These are phyloP conservation scores for Daedaleopsis nitida DNA, from an alignment of 768 basidiomycete species.

Conservation along the genomic window DNA sequence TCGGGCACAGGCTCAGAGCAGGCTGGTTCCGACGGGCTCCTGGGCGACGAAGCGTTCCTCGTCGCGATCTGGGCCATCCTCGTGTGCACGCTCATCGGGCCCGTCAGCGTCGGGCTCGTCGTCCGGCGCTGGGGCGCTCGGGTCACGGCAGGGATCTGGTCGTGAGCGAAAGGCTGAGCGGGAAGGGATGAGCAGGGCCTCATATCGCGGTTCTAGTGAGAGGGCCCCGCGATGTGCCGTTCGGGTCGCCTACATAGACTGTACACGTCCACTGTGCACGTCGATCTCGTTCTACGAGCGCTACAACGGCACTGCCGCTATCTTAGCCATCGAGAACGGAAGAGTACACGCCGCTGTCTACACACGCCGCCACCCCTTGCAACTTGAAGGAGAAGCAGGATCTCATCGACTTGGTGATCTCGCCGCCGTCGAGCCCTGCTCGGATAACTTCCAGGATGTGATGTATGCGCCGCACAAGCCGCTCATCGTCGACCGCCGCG, in stretches of 20 bases:
- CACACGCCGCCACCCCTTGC: too few species aligned
- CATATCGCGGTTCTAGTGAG: too few species aligned
- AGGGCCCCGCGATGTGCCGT: too few species aligned
- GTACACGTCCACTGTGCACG: too few species aligned
- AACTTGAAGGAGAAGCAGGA: too few species aligned
- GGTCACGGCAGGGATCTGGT: slow-evolving; percentile 17
- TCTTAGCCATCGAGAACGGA: too few species aligned
- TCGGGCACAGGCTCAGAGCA: background rate
- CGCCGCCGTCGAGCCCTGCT: slow-evolving; percentile 70
- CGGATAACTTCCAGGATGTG: slow-evolving; percentile 78
- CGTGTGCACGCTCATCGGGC: slow-evolving; percentile 45
- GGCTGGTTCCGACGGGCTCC: slow-evolving; percentile 26
- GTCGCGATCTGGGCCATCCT: slow-evolving; percentile 48
- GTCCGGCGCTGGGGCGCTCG: slow-evolving; percentile 21
- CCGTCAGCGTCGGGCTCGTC: slow-evolving; percentile 24
- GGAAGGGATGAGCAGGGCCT: too few species aligned
- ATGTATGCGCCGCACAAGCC: slow-evolving; percentile 81
- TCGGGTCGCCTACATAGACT: too few species aligned
- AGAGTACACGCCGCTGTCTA: too few species aligned
- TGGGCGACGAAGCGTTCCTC: slow-evolving; percentile 41
- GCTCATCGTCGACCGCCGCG: slow-evolving; percentile 76
- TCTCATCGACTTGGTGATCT: too few species aligned
- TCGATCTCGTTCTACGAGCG: too few species aligned
- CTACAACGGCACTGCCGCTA: too few species aligned
- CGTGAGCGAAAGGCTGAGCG: background rate